Evolutionary conservation across 2,329 filamentous ascomycete species (phyloP).

Genomic region (Xylariales sp.): DNA sequence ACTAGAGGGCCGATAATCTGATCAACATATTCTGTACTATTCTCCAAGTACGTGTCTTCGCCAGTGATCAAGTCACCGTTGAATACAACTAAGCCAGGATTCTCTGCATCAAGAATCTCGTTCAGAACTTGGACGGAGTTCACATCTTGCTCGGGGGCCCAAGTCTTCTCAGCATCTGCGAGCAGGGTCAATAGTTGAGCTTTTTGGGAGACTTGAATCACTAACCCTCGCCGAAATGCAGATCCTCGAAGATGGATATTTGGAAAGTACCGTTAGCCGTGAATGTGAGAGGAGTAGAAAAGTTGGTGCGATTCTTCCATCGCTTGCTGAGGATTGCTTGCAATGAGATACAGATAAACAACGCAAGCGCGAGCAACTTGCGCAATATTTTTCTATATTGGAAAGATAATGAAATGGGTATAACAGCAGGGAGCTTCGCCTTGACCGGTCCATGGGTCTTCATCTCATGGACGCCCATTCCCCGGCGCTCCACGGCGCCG

Average conservation of each 20-base stretch:
- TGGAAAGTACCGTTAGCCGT: conserved; percentile 42
- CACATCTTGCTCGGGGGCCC: conserved; percentile 49
- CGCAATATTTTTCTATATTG: too few relatives aligned
- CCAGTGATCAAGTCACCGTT: conserved; percentile 71
- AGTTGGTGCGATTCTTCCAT: too few relatives aligned
- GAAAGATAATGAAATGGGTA: too few relatives aligned
- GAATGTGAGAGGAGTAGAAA: conserved; percentile 36
- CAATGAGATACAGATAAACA: too few relatives aligned
- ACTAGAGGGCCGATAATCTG: conserved; percentile 55
- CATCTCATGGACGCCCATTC: too few relatives aligned
- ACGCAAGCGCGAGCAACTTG: too few relatives aligned
- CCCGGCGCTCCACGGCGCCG: too few relatives aligned
- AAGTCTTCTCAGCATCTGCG: conserved; percentile 39
- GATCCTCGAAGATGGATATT: conserved; percentile 60
- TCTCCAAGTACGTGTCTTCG: conserved; percentile 53
- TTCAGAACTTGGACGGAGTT: conserved; percentile 54
- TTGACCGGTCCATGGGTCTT: too few relatives aligned
- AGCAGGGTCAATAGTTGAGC: too few relatives aligned
- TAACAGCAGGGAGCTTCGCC: too few relatives aligned
- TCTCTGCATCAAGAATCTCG: conserved; percentile 51
- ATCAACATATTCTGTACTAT: conserved; percentile 55
- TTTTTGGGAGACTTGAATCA: too few relatives aligned
- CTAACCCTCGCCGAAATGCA: conserved; percentile 67
- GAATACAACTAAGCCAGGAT: conserved; percentile 57
- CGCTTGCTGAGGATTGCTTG: too few relatives aligned